Percentiles rank a stretch among this genome's conserved stretches.
phyloP scores from a whole-genome alignment of 2,329 filamentous ascomycete species.

The Aurifilum marmelostoma region DNA sequence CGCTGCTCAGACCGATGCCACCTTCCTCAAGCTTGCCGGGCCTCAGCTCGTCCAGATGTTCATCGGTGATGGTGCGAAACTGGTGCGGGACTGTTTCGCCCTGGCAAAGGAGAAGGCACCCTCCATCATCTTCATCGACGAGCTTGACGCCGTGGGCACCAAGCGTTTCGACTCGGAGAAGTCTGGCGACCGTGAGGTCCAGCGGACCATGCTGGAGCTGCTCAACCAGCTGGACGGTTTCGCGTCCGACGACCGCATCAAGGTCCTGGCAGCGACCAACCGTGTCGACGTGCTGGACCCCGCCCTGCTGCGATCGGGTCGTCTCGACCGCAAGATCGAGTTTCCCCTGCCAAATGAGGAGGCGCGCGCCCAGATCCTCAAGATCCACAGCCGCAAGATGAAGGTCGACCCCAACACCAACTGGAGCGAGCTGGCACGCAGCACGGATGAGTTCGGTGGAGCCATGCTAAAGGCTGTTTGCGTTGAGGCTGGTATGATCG shows the following conservation, averaged over 20 bases:
- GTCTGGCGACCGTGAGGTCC: conserved; percentile 95
- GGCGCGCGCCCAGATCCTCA: conserved; percentile 92
- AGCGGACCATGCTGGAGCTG: conserved; percentile 97
- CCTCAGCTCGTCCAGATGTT: conserved; percentile 99
- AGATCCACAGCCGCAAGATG: conserved; percentile 99
- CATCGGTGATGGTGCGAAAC: conserved; percentile 96
- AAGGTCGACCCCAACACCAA: conserved; percentile 91
- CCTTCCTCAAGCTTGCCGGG: conserved; percentile 96
- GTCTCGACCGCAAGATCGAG: conserved; percentile 95
- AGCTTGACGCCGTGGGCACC: conserved; percentile 95
- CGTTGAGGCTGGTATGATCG: conserved; percentile 99
- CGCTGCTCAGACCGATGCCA: conserved; percentile 96
- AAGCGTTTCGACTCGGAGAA: conserved; percentile 99
- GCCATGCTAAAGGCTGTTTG: conserved; percentile 98
- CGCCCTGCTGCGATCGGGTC: conserved; percentile 85
- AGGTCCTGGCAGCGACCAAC: conserved; percentile 93
- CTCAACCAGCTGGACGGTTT: conserved; percentile 99
- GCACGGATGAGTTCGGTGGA: conserved; percentile 97
- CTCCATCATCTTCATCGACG: conserved; percentile 99
- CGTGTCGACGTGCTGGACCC: conserved; percentile 93
- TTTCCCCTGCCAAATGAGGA: conserved; percentile 98
- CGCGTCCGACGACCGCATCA: conserved; percentile 94
- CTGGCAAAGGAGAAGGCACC: conserved; percentile 98
- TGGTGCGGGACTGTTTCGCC: conserved; percentile 96
- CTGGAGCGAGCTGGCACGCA: conserved; percentile 93